Evolutionary conservation across 148 eudicot genomes (phyloP).

Genomic region (Silene uniflora): DNA sequence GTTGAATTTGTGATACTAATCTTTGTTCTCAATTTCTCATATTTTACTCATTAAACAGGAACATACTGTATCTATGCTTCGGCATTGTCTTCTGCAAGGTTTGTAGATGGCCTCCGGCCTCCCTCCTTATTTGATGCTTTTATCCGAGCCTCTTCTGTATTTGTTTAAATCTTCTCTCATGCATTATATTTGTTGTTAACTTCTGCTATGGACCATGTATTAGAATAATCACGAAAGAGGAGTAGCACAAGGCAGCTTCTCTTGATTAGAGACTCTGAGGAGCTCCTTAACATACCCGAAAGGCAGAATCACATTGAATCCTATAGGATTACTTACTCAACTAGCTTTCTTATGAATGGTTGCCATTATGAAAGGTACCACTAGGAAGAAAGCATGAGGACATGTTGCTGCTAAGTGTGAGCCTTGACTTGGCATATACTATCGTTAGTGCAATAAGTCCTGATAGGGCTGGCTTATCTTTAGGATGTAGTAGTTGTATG

Average conservation of each 20-base stretch:
- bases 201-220: not conserved
- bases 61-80: slow-evolving; percentile 6
- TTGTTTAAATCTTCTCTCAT: too few species aligned
- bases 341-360: not conserved
- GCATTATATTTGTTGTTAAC: too few species aligned
- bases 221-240: not conserved
- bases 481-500: not conserved
- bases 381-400: not conserved
- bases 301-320: not conserved
- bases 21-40: not conserved
- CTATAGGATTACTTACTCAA: not conserved
- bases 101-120: not conserved
- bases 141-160: not conserved
- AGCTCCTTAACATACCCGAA: too few species aligned
- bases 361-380: not conserved
- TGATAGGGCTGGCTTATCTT: not conserved
- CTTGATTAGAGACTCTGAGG: not conserved
- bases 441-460: not conserved
- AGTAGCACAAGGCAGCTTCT: not conserved
- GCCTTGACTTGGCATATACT: not conserved
- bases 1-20: not conserved
- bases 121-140: not conserved
- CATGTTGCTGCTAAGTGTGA: not conserved
- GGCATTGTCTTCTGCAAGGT: slow-evolving; percentile 7
- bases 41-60: slow-evolving; percentile 1